Evolutionary conservation across 805 yeast genomes (phyloP).

Genomic region (Lachancea nothofagi): DNA sequence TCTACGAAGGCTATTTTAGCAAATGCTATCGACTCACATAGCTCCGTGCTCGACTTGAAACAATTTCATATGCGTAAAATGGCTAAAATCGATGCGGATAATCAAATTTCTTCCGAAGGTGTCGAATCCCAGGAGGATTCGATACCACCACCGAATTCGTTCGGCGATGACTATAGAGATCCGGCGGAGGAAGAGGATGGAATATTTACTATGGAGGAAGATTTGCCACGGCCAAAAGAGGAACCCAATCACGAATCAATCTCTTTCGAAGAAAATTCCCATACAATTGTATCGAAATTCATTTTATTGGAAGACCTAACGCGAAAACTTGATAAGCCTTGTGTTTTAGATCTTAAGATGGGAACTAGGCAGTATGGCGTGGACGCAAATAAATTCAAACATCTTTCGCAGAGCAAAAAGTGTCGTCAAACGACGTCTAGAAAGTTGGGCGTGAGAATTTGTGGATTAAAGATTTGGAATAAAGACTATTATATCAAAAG

Average conservation of each 20-base stretch:
- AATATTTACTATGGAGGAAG: constrained; percentile 19
- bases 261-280: constrained; percentile 23
- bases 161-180: background rate
- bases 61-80: constrained; percentile 28
- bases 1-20: constrained; percentile 23
- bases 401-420: constrained; percentile 71
- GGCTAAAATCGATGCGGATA: constrained; percentile 15
- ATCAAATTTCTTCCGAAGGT: background rate
- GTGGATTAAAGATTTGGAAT: constrained; percentile 91
- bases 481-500: constrained; percentile 51
- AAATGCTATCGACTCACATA: constrained; percentile 25
- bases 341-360: constrained; percentile 93
- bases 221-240: constrained; percentile 6
- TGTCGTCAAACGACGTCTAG: constrained; percentile 79
- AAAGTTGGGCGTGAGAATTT: constrained; percentile 79
- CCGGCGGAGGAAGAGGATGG: constrained; percentile 10
- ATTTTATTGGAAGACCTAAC: constrained; percentile 88
- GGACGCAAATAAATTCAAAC: constrained; percentile 73
- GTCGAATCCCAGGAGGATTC: constrained; percentile 2
- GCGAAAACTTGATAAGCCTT: constrained; percentile 72
- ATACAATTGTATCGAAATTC: constrained; percentile 46
- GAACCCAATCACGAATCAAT: constrained; percentile 19
- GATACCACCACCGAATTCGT: constrained; percentile 2
- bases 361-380: constrained; percentile 98
- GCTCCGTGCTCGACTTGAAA: constrained; percentile 30